Evolutionary conservation across 306 rosid species (phyloP), one percentile per base, ranked within the genome.

Genomic region (Malus asiatica): DNA sequence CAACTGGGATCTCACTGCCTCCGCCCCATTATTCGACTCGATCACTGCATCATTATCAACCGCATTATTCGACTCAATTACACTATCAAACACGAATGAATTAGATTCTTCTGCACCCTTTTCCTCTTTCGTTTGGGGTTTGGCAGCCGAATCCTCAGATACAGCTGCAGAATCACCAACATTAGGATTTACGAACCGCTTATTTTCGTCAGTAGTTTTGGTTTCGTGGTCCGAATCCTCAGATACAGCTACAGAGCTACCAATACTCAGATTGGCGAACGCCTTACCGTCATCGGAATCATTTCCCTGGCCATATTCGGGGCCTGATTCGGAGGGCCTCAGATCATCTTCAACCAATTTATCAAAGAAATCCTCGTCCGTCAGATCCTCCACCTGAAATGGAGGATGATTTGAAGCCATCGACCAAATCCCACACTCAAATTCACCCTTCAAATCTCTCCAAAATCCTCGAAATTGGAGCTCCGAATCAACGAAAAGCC

Each of bases 341-440:
- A 77, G 71, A 57, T 89, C 97, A 76, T 94, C 95, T 79, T 88
- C 90, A 20, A 93, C 96, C 82, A 93, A 82, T 82, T 89, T 93
- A 83, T 93, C 98, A 61, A 93, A 93, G 83, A 93, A 93, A 84
- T 91, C 98, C 80, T 84, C 98, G 60, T 91, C 96, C 38, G 97
- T 85, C 74, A 88, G 93, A 91, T 93, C 98, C 93, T 93, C 96
- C 93, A 91, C 69, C 18, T 80, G 81, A 69, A 85, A 88, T 79
- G 97, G 92, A 90, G 86, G 80, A 80, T 93, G 97, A 89, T 84
- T 88, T 62, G 96, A 81, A 78, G 92, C 97, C 98, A 93, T 93
- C 76, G 46, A 33, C 73, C 79, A 70, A 77, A 80, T 75, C 84
- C 90, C 74, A 32, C 62, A 48, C 71, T 45, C 66, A 1, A 80